These are phyloP conservation scores for Moesziomyces parantarcticus DNA, from an alignment of 1,284 basidiomycete species.

Conservation along the genomic window DNA sequence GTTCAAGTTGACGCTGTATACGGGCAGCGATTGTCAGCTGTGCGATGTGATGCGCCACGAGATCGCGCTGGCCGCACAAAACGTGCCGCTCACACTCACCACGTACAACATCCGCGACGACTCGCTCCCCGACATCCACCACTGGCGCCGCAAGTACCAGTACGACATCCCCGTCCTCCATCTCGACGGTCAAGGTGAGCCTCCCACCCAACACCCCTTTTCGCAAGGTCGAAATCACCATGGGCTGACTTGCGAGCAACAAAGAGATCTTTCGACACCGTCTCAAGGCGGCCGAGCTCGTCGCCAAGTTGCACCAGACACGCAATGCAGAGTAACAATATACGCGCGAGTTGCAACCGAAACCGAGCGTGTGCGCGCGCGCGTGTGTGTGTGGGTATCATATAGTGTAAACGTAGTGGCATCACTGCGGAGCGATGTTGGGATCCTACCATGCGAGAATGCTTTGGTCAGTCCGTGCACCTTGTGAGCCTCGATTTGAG, in stretches of 20 bases:
- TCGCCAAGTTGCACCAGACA: constrained; percentile 13
- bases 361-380: neutral
- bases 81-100: constrained; percentile 42
- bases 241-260: too few relatives aligned
- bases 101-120: constrained; percentile 66
- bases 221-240: too few relatives aligned
- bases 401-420: too few relatives aligned
- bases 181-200: constrained; percentile 37
- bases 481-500: too few relatives aligned
- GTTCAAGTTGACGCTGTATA: constrained; percentile 55
- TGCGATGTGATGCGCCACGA: constrained; percentile 59
- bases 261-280: constrained; percentile 47
- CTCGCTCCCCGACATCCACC: constrained; percentile 38
- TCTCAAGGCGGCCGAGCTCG: constrained; percentile 24
- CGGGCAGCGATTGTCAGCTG: constrained; percentile 62
- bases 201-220: too few relatives aligned
- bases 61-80: constrained; percentile 25
- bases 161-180: constrained; percentile 66
- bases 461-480: too few relatives aligned
- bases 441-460: neutral
- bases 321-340: neutral
- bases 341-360: neutral
- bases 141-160: constrained; percentile 66
- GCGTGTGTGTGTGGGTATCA: neutral
- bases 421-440: neutral